Evolutionary conservation across 2,329 filamentous ascomycete genomes (phyloP).

Genomic region (Epichloe uncinata): DNA sequence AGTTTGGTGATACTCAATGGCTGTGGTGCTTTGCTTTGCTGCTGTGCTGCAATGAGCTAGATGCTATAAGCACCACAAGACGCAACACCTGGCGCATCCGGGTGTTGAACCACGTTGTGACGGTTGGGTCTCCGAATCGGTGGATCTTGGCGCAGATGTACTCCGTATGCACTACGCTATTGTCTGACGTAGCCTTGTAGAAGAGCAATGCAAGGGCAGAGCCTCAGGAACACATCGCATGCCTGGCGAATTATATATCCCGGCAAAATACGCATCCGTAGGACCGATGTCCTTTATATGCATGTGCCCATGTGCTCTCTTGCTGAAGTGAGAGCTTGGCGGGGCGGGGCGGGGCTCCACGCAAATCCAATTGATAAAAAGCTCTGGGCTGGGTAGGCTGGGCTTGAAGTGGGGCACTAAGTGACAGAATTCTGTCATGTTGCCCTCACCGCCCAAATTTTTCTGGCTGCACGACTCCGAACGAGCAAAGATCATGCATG

Average conservation of each 20-base stretch:
- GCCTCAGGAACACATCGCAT: too few species aligned
- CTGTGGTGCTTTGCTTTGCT: not conserved
- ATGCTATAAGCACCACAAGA: not conserved
- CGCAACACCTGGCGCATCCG: too few species aligned
- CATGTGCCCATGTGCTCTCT: conserved; percentile 1
- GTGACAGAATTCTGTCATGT: conserved; percentile 10
- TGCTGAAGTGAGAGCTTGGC: not conserved
- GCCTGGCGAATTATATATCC: too few species aligned
- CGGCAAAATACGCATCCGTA: too few species aligned
- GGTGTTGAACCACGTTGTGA: not conserved
- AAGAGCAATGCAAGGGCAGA: not conserved
- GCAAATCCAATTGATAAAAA: not conserved
- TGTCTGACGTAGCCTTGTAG: not conserved
- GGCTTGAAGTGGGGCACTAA: not conserved
- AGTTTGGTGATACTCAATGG: not conserved
- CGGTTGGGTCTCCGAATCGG: too few species aligned
- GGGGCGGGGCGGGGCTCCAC: not conserved
- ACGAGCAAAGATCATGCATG: too few species aligned
- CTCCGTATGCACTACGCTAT: too few species aligned
- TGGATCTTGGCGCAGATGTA: too few species aligned
- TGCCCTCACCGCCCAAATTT: conserved; percentile 16
- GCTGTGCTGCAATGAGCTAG: not conserved
- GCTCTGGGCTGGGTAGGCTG: too few species aligned
- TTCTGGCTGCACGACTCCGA: conserved; percentile 4
- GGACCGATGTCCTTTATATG: too few species aligned